Conservation (phyloP, 371 early-diverging fungal genomes). For the Batrachochytrium dendrobatidis region DNA sequence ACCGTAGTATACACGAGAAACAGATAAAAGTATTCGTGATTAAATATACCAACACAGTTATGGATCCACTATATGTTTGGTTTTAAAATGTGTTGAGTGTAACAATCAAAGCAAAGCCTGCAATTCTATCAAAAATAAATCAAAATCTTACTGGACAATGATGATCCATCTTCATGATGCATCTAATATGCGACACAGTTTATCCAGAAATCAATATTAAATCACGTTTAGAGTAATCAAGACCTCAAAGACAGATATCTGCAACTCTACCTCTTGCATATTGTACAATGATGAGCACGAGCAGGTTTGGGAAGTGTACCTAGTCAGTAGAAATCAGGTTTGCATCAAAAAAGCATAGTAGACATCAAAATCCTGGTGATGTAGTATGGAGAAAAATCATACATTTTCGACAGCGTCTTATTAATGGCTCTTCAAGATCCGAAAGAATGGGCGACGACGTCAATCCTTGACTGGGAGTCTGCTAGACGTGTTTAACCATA, state of each 20-base stretch:
- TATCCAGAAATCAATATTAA: too few relatives aligned
- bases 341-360: background rate
- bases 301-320: constrained; percentile 63
- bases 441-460: too few relatives aligned
- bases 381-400: too few relatives aligned
- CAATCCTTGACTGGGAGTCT: too few relatives aligned
- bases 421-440: too few relatives aligned
- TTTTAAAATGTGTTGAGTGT: too few relatives aligned
- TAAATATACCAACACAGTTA: constrained; percentile 66
- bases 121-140: background rate
- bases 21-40: constrained; percentile 75
- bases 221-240: constrained; percentile 37
- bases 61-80: constrained; percentile 25
- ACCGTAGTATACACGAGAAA: constrained; percentile 63
- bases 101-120: background rate
- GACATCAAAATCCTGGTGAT: too few relatives aligned
- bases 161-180: constrained; percentile 55
- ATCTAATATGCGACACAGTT: constrained; percentile 15
- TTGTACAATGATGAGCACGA: constrained; percentile 87
- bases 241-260: constrained; percentile 45
- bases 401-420: too few relatives aligned
- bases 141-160: constrained; percentile 38
- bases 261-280: constrained; percentile 54
- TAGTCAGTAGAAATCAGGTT: background rate
- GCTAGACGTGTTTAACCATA: too few relatives aligned